Percentiles rank a stretch among this genome's conserved stretches.
Evolutionary conservation across 139 green algal genomes (phyloP).

Genomic region (Picochlorum sp.): DNA sequence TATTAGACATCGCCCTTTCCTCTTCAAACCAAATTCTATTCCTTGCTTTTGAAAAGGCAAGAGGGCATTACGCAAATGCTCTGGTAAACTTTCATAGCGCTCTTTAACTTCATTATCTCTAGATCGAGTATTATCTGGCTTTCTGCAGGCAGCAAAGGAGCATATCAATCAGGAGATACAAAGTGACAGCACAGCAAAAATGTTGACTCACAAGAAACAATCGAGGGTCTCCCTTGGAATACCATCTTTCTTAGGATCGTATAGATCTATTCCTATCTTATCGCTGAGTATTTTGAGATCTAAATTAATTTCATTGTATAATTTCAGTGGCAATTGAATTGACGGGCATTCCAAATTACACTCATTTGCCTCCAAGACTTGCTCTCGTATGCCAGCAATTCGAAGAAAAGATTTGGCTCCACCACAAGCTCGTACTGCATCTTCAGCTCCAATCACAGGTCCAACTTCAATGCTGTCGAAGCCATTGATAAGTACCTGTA

Average conservation of each 20-base stretch:
- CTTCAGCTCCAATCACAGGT: constrained; percentile 36
- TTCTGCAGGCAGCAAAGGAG: background rate
- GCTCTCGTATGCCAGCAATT: too few relatives aligned
- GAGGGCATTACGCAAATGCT: constrained; percentile 30
- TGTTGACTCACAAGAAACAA: background rate
- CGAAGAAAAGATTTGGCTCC: constrained; percentile 41
- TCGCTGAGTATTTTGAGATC: background rate
- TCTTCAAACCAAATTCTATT: constrained; percentile 64
- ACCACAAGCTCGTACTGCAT: constrained; percentile 37
- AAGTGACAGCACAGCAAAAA: too few relatives aligned
- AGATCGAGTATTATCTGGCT: background rate
- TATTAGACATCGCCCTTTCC: constrained; percentile 65
- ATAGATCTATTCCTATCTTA: background rate
- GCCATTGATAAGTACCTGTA: constrained; percentile 38
- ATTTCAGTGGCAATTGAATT: background rate
- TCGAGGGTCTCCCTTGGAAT: background rate
- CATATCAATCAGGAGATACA: background rate
- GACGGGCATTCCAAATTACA: too few relatives aligned
- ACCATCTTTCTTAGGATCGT: background rate
- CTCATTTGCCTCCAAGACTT: too few relatives aligned
- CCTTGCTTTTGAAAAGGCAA: constrained; percentile 54
- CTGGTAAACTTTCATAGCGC: constrained; percentile 33
- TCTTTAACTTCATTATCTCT: constrained; percentile 26
- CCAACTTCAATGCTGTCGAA: constrained; percentile 19
- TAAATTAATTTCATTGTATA: background rate